phyloP scores from a whole-genome alignment of 208 protist genomes.

The Leishmania amazonensis region DNA sequence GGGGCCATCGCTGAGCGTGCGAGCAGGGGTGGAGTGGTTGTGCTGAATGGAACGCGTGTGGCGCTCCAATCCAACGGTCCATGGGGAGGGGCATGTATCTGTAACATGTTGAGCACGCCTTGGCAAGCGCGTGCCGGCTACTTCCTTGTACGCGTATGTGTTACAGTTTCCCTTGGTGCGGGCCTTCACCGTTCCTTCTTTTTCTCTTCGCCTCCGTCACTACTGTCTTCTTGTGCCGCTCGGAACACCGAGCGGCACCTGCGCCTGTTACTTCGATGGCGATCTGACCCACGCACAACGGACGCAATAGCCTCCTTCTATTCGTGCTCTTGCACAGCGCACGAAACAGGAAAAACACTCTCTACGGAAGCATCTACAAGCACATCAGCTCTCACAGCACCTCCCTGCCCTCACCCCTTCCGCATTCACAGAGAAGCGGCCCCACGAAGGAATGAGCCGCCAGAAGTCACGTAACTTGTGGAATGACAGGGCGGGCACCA shows the following conservation, averaged over 20 bases:
- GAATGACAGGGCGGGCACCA: constrained; percentile 40
- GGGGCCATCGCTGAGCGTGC: background rate
- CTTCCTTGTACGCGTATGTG: background rate
- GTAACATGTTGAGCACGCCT: background rate
- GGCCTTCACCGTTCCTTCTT: background rate
- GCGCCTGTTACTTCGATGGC: background rate
- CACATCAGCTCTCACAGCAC: background rate
- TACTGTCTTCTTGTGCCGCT: background rate
- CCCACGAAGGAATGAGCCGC: constrained; percentile 8
- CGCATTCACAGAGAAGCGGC: background rate
- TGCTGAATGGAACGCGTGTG: background rate
- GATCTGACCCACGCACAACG: background rate
- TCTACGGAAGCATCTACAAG: background rate
- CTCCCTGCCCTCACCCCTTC: background rate
- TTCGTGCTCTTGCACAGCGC: background rate
- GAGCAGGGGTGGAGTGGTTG: background rate
- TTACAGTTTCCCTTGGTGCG: background rate
- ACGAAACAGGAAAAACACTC: background rate
- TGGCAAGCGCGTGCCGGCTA: background rate
- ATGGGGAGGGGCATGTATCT: background rate
- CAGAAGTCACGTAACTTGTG: constrained; percentile 68
- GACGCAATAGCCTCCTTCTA: background rate
- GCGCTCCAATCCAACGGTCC: background rate
- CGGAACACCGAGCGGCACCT: background rate
- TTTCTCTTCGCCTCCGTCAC: background rate